These are phyloP conservation scores for Ogataea salicorniae DNA, from an alignment of 805 yeast species.

Conservation along the genomic window DNA sequence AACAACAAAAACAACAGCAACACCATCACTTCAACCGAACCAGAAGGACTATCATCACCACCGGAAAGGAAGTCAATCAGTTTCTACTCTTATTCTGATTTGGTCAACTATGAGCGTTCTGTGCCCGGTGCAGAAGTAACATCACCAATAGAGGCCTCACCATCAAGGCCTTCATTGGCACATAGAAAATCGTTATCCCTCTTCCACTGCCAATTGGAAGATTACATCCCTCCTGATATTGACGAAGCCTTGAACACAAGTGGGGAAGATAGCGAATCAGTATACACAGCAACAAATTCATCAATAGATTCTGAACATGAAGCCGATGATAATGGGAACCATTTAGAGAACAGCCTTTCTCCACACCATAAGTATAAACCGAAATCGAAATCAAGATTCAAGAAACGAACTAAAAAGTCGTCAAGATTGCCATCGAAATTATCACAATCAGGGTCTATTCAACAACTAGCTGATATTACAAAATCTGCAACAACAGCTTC, in stretches of 20 bases:
- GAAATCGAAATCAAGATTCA: no score
- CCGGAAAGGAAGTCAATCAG: constrained; percentile 24
- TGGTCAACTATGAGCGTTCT: constrained; percentile 24
- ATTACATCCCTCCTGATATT: constrained; percentile 8
- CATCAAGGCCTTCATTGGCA: neutral
- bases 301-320: neutral
- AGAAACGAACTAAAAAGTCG: no score
- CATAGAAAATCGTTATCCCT: neutral
- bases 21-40: neutral
- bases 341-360: neutral
- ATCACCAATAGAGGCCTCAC: neutral
- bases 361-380: no score
- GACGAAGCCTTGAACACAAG: constrained; percentile 6
- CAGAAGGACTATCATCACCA: no score
- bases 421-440: no score
- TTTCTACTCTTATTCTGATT: constrained; percentile 30
- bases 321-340: neutral
- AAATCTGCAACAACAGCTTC: neutral
- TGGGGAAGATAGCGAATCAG: neutral
- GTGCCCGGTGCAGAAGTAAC: neutral
- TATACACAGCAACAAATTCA: no score
- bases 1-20: neutral
- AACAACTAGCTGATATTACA: neutral
- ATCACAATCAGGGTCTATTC: no score
- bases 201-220: constrained; percentile 5